Evolutionary conservation across 441 rosid species (phyloP).

Genomic region (Jatropha multifida): DNA sequence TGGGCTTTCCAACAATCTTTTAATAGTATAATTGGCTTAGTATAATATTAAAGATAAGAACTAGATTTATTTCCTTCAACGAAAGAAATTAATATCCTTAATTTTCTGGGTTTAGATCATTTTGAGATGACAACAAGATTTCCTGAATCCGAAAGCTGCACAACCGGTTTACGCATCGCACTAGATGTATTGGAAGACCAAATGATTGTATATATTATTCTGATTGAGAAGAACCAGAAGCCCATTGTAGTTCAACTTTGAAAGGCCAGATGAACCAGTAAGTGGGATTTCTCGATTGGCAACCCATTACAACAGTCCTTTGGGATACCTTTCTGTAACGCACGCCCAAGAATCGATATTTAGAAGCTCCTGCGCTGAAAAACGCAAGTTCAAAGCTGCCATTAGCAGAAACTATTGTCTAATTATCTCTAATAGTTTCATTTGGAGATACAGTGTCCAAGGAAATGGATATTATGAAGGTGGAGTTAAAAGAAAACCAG

Average conservation of each 20-base stretch:
- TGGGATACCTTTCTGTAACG: not conserved
- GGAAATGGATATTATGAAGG: not conserved
- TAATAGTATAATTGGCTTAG: too few species aligned
- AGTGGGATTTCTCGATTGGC: conserved; percentile 59
- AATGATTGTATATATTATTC: conserved; percentile 8
- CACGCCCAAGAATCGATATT: conserved; percentile 3
- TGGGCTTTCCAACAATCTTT: too few species aligned
- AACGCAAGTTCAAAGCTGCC: conserved; percentile 20
- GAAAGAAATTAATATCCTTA: too few species aligned
- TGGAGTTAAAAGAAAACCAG: not conserved
- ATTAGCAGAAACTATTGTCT: conserved; percentile 13
- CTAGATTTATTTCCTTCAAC: too few species aligned
- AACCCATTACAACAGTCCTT: conserved; percentile 52
- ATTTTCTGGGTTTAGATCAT: conserved; percentile 11
- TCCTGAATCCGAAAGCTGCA: conserved; percentile 35
- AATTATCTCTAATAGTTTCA: not conserved
- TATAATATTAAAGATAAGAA: too few species aligned
- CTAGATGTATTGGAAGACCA: conserved; percentile 41
- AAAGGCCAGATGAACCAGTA: conserved; percentile 24
- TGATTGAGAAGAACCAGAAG: conserved; percentile 44
- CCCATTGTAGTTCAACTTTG: not conserved
- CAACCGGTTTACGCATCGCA: conserved; percentile 26
- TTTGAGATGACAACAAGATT: conserved; percentile 35
- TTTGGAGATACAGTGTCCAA: not conserved
- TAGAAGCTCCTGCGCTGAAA: conserved; percentile 8